Base-by-base conservation (phyloP, 129 eudicot genomes). In the Arctium minus region DNA sequence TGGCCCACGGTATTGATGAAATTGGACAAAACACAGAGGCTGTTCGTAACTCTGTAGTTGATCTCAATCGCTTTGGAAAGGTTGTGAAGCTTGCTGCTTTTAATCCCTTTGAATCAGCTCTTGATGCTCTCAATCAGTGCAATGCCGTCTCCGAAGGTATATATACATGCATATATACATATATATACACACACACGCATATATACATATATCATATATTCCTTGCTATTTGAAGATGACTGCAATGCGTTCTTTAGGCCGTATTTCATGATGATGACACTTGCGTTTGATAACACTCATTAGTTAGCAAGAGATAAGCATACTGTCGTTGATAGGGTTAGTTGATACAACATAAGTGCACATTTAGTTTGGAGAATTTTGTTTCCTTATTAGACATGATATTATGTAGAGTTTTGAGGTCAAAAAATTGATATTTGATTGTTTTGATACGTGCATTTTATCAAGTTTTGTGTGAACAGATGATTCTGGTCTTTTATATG, bases 61-160 rank as follows among this genome's bases (percentile, higher is more conserved):
- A 95, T 76, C 89, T 96, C 9, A 90, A 85, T 42, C 88, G 97
- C 13, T 95, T 95, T 77, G 97, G 99, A 0, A 89, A 87, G 42
- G 97, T 95, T 11, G 97, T 95, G 0, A 87, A 96, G 80, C 93
- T 96, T 39, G 78, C 71, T 12, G 97, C 93, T 40, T 96, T 96
- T 77, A 87, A 76, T 39, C 99, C 99, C 0, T 96, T 84, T 83
- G 92, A 89, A 65, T 90, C 98, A 1, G 98, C 97, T 30, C 90
- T 88, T 10, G 97, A 96, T 86, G 97, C 99, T 74, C 98, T 96
- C 40, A 91, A 91, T 77, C 97, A 96, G 72, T 85, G 89, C 85
- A 96, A 90, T 82, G 94, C 99, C 17, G 89, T 96, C 68, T 96
- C 99, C 0, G 97, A 93, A 93, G 99, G 99, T 96, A 87, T 0